Evolutionary conservation across 2,329 filamentous ascomycete species (phyloP), one percentile per base, ranked within the genome.

Genomic region (Xylariaceae sp.): DNA sequence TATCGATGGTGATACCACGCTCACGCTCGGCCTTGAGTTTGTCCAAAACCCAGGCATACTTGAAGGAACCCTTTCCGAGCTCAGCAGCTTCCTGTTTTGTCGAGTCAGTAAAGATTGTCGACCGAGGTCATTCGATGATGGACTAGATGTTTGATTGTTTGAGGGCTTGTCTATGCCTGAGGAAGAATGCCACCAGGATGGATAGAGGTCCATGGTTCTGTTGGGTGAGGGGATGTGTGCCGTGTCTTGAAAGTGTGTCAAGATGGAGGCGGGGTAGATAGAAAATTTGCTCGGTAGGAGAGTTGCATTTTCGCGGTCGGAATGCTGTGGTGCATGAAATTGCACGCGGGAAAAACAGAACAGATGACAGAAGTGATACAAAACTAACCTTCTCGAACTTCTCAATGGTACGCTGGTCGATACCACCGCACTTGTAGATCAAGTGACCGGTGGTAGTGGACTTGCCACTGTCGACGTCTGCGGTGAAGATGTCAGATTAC

Each of bases 361-460:
- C 14, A 15, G 12, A n/a, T 9, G 19, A 10, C 17, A 47, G 57
- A 47, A 57, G 47, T 45, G 52, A 57, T 57, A 59, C 59, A 47
- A 47, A 53, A 73, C 84, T 74, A 78, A 95, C 90, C 90, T 99
- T 99, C 91, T 99, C 94, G 86, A 99, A 99, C 89, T 99, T 99
- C 88, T 99, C 94, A 75, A 99, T 99, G 78, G 92, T 97, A 90
- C 94, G 92, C 85, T 92, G 90, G 89, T 99, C 94, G 74, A 97
- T 99, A 90, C 94, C 94, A 87, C 94, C 94, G 84, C 94, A 97
- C 88, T 99, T 92, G 90, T 97, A 97, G 89, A 99, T 97, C 86
- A 99, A 86, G 83, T 92, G 86, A 76, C 86, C 84, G 68, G 77
- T 87, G 74, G 75, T 66, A 68, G 63, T 64, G 63, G 57, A 65